These are phyloP conservation scores for Blastocladiella britannica DNA, from an alignment of 192 early-diverging fungal species.

Conservation along the genomic window DNA sequence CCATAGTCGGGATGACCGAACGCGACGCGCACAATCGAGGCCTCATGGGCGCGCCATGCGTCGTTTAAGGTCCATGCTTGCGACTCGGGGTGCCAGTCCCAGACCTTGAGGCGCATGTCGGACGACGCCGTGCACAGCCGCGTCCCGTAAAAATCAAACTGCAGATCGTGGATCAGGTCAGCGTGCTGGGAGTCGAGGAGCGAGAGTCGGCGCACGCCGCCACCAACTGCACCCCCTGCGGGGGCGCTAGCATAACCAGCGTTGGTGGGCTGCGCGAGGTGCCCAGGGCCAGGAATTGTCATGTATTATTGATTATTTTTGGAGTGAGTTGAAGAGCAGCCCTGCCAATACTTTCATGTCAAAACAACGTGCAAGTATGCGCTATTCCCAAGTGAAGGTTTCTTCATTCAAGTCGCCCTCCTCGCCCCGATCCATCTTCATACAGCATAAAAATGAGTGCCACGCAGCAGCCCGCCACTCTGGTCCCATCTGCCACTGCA, in stretches of 20 bases:
- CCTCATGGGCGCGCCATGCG: constrained; percentile 70
- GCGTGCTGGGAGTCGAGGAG: constrained; percentile 52
- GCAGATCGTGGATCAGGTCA: constrained; percentile 82
- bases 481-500: neutral
- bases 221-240: neutral
- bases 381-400: too few relatives aligned
- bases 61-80: constrained; percentile 58
- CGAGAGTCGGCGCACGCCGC: neutral
- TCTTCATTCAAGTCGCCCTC: too few relatives aligned
- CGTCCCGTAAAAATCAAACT: constrained; percentile 83
- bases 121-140: constrained; percentile 76
- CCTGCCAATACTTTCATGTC: too few relatives aligned
- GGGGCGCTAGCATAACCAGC: neutral
- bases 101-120: constrained; percentile 84
- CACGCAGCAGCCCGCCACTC: neutral
- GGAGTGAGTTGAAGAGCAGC: too few relatives aligned
- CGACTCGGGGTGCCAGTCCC: constrained; percentile 53
- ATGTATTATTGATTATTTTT: too few relatives aligned
- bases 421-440: too few relatives aligned
- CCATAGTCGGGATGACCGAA: constrained; percentile 98
- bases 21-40: constrained; percentile 57
- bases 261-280: neutral
- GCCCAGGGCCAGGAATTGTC: neutral
- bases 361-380: too few relatives aligned
- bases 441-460: too few relatives aligned